A percentile compares a stretch with the other conserved stretches of the same genome.
phyloP scores from a whole-genome alignment of 2,329 filamentous ascomycete genomes.

The Nannizzia gypsea region DNA sequence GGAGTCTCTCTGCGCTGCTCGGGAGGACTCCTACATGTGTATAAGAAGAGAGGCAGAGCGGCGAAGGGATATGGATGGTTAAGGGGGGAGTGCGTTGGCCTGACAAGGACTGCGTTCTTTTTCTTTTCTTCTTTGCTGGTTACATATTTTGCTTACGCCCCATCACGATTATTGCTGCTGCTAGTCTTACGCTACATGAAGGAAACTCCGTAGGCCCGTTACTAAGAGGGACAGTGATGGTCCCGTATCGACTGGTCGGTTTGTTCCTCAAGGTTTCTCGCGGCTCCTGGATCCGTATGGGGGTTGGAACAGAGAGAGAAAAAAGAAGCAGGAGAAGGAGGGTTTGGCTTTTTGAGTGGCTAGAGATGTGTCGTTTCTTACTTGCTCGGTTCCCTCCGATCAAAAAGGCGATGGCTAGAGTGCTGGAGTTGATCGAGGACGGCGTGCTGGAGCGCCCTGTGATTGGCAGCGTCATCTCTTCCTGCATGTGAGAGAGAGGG shows the following conservation, averaged over 20 bases:
- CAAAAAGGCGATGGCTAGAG: background rate
- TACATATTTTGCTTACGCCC: conserved; percentile 1
- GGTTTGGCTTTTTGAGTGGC: background rate
- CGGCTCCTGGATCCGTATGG: background rate
- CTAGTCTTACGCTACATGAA: conserved; percentile 3
- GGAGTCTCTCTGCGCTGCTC: background rate
- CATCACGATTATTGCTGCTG: conserved; percentile 4
- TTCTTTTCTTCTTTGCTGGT: conserved; percentile 1
- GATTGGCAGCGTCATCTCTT: conserved; percentile 3
- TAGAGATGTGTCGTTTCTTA: background rate
- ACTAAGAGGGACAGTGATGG: background rate
- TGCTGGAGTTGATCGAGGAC: background rate
- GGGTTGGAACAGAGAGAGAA: background rate
- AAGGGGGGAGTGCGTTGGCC: conserved; percentile 4
- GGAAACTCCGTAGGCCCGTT: conserved; percentile 1
- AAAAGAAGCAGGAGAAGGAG: too few species aligned
- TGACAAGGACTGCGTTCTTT: conserved; percentile 3
- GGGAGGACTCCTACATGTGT: background rate
- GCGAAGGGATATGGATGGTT: background rate
- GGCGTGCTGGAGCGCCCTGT: background rate
- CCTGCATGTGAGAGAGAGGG: background rate
- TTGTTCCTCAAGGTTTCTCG: background rate
- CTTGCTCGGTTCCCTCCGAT: background rate
- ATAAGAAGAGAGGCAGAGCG: background rate
- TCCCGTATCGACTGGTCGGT: background rate